Evolutionary conservation across 2,329 filamentous ascomycete species (phyloP).

Genomic region (Claviceps purpurea): DNA sequence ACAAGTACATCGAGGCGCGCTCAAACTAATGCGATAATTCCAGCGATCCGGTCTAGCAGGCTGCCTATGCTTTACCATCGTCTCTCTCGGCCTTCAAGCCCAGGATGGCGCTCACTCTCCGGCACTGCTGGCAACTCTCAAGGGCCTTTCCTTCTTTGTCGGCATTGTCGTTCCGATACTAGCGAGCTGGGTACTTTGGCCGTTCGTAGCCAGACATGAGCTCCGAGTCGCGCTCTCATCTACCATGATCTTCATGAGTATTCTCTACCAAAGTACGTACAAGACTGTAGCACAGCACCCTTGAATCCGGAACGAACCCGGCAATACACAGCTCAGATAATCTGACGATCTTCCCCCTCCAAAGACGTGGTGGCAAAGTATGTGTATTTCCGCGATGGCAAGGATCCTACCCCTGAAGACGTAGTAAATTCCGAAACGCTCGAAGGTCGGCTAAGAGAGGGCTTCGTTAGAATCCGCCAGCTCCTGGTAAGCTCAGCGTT

Average conservation of each 20-base stretch:
- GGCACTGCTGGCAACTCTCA: slow-evolving; percentile 28
- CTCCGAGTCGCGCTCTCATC: slow-evolving; percentile 39
- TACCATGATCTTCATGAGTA: slow-evolving; percentile 44
- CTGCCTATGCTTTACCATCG: slow-evolving; percentile 41
- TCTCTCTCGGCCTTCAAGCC: slow-evolving; percentile 31
- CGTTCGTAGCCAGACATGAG: slow-evolving; percentile 46
- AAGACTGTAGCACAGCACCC: background rate
- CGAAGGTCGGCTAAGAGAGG: slow-evolving; percentile 45
- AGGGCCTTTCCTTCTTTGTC: slow-evolving; percentile 37
- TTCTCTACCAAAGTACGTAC: slow-evolving; percentile 37
- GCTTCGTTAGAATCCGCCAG: slow-evolving; percentile 44
- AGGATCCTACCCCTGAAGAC: slow-evolving; percentile 36
- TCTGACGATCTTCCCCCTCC: background rate
- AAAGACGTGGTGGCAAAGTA: slow-evolving; percentile 40
- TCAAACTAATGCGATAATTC: background rate
- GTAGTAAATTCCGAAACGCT: slow-evolving; percentile 41
- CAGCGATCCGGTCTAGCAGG: slow-evolving; percentile 44
- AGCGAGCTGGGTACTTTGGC: slow-evolving; percentile 48
- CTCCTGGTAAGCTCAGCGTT: slow-evolving; percentile 28
- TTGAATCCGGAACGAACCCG: background rate
- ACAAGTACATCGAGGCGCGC: no score
- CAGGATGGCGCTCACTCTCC: slow-evolving; percentile 20
- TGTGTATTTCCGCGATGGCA: slow-evolving; percentile 42
- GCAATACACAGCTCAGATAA: background rate
- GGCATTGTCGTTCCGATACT: slow-evolving; percentile 40